A percentile compares a stretch with the other conserved stretches of the same genome.
These are phyloP conservation scores for Colletotrichum aenigma DNA, from an alignment of 2,329 filamentous ascomycete species.

Conservation along the genomic window DNA sequence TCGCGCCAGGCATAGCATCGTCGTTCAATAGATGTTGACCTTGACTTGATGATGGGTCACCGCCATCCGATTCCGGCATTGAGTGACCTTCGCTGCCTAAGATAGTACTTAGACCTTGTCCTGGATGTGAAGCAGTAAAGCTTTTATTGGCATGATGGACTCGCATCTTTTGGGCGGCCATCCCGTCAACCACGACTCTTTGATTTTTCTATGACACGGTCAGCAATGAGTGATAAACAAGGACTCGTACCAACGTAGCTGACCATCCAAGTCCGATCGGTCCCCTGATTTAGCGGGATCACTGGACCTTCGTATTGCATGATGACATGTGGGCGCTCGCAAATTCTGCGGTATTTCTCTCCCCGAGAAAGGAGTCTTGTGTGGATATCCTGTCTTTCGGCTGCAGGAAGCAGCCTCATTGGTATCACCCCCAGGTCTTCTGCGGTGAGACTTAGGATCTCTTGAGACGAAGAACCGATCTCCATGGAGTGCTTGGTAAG, in stretches of 20 bases:
- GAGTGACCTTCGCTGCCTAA: rapidly evolving
- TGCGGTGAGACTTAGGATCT: rapidly evolving
- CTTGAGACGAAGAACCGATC: neutral
- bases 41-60: rapidly evolving
- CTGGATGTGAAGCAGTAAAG: rapidly evolving
- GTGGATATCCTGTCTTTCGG: neutral
- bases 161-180: rapidly evolving
- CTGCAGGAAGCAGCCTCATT: neutral
- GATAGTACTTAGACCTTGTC: too few species aligned
- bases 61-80: rapidly evolving
- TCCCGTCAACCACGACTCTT: neutral
- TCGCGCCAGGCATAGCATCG: rapidly evolving
- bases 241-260: too few species aligned
- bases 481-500: rapidly evolving
- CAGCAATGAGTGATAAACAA: too few species aligned
- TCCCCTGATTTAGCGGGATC: rapidly evolving
- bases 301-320: neutral
- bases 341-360: rapidly evolving
- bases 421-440: neutral
- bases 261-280: neutral
- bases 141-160: rapidly evolving
- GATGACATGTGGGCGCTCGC: rapidly evolving
- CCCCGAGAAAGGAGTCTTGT: neutral
- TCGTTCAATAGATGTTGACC: rapidly evolving
- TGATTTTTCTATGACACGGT: neutral